A percentile compares a stretch with the other conserved stretches of the same genome.
These are phyloP conservation scores for Senecio squalidus DNA, from an alignment of 140 eudicot species.

Conservation along the genomic window DNA sequence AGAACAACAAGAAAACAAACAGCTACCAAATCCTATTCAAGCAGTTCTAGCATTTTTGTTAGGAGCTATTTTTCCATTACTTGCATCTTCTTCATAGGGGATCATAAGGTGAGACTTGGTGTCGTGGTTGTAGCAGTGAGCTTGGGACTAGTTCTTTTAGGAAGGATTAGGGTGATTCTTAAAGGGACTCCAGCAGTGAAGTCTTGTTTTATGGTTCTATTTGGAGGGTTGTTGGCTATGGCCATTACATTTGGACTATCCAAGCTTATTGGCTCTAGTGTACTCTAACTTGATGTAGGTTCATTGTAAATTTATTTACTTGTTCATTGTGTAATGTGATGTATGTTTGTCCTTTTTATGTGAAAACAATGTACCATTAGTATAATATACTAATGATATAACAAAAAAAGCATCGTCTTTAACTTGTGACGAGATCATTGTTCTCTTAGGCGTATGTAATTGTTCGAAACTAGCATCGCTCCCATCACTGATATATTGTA, in stretches of 20 bases:
- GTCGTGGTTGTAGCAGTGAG: conserved; percentile 26
- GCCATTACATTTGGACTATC: conserved; percentile 37
- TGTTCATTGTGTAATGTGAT: background rate
- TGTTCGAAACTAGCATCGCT: no score
- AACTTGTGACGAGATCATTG: no score
- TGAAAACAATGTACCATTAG: no score
- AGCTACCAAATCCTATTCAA: conserved; percentile 25
- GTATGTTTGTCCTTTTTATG: no score
- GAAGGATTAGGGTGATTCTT: conserved; percentile 29
- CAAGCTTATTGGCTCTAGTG: conserved; percentile 26
- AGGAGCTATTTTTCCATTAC: conserved; percentile 33
- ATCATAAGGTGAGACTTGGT: conserved; percentile 14
- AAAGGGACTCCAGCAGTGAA: conserved; percentile 29
- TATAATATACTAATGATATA: no score
- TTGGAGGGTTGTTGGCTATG: conserved; percentile 46
- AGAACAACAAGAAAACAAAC: background rate
- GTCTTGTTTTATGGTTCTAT: conserved; percentile 22
- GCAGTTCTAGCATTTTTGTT: conserved; percentile 22
- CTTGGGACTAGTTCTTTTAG: conserved; percentile 27
- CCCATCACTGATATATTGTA: no score
- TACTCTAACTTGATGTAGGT: background rate
- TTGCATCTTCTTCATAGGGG: conserved; percentile 26
- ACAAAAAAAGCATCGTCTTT: no score
- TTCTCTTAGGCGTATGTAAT: no score
- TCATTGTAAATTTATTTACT: background rate